A percentile compares a stretch with the other conserved stretches of the same genome.
Evolutionary conservation across 345 rosid species (phyloP).

Genomic region (Draba incana): DNA sequence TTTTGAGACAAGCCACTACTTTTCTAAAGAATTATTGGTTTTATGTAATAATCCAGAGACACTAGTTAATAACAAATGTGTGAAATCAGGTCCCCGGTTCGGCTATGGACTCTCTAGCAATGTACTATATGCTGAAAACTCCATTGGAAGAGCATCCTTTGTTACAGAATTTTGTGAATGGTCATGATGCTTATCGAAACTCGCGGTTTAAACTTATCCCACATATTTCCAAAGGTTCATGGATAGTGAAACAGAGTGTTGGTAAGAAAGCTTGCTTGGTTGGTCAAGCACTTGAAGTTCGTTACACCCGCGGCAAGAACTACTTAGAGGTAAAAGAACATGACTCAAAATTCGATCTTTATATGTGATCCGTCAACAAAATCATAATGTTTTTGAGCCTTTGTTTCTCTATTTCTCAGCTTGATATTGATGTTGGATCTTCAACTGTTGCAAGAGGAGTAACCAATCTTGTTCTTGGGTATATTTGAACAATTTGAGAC

Average conservation of each 20-base stretch:
- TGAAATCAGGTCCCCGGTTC: constrained; percentile 72
- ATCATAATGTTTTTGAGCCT: constrained; percentile 12
- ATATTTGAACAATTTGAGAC: constrained; percentile 71
- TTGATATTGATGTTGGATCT: constrained; percentile 82
- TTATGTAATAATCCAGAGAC: not conserved
- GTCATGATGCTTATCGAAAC: constrained; percentile 84
- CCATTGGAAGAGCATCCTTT: constrained; percentile 75
- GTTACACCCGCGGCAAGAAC: constrained; percentile 70
- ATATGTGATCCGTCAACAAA: not conserved
- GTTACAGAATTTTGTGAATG: constrained; percentile 80
- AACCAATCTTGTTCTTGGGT: constrained; percentile 77
- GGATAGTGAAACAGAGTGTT: constrained; percentile 96
- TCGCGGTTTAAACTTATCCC: constrained; percentile 97
- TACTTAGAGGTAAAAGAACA: constrained; percentile 74
- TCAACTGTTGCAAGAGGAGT: constrained; percentile 92
- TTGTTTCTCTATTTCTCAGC: constrained; percentile 45
- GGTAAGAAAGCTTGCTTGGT: constrained; percentile 87
- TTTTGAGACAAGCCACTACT: not conserved
- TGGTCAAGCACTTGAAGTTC: constrained; percentile 73
- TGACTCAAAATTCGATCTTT: not conserved
- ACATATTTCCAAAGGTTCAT: constrained; percentile 90
- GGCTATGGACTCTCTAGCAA: constrained; percentile 58
- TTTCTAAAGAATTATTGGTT: not conserved
- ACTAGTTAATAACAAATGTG: not conserved
- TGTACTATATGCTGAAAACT: constrained; percentile 73